Percentiles rank a stretch among this genome's conserved stretches.
Conservation (phyloP, 2,329 filamentous ascomycete species). For the Fusarium dlaminii region DNA sequence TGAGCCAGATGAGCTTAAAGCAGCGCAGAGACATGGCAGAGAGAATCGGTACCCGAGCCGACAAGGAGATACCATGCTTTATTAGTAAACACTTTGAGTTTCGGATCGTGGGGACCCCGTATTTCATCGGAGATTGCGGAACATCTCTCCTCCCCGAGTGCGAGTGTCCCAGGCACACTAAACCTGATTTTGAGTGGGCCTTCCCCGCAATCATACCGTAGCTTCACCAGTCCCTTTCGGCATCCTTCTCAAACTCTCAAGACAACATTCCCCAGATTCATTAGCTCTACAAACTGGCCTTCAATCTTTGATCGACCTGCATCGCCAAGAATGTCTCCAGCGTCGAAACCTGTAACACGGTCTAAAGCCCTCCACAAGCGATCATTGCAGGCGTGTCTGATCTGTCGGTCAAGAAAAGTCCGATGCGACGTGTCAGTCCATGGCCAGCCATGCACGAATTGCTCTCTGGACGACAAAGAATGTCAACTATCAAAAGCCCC, state of each 20-base stretch:
- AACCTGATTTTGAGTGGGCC: fast-evolving
- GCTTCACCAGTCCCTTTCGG: background rate
- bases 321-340: background rate
- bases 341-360: fast-evolving
- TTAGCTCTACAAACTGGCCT: too few species aligned
- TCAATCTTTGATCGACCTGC: too few species aligned
- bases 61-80: background rate
- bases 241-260: too few species aligned
- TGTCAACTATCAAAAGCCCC: background rate
- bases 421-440: background rate
- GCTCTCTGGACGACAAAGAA: background rate
- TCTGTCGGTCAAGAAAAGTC: background rate
- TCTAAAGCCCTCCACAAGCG: background rate
- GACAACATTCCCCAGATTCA: fast-evolving
- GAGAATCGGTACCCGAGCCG: background rate
- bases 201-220: background rate
- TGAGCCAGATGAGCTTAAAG: background rate
- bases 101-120: background rate
- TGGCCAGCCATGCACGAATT: background rate
- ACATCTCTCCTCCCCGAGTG: background rate
- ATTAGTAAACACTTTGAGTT: background rate
- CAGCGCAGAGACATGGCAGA: background rate
- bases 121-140: background rate
- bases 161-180: background rate
- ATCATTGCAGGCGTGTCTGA: background rate